Percentiles rank a stretch among this genome's conserved stretches.
Conservation (phyloP, 345 rosid genomes). For the Eucalyptus brandiana region DNA sequence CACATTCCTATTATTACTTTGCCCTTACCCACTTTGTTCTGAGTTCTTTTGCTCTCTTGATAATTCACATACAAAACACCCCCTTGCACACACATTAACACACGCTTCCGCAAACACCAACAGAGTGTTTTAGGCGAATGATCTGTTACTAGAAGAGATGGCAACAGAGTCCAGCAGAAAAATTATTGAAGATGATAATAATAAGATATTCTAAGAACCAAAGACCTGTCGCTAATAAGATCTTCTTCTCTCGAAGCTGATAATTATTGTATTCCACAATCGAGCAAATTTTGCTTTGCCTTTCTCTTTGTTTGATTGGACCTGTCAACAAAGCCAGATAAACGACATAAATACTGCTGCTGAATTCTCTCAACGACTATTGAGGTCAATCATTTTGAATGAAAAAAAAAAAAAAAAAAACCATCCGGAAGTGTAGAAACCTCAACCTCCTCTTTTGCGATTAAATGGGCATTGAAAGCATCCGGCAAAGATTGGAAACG, state of each 20-base stretch:
- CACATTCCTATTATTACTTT: no score
- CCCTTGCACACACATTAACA: no score
- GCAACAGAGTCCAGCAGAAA: background rate
- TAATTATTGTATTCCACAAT: slow-evolving; percentile 91
- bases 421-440: background rate
- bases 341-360: background rate
- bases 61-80: no score
- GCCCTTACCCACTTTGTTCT: no score
- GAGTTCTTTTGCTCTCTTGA: slow-evolving; percentile 46
- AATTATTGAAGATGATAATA: background rate
- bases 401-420: background rate
- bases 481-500: slow-evolving; percentile 82
- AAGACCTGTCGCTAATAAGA: slow-evolving; percentile 68
- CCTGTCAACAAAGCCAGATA: slow-evolving; percentile 18
- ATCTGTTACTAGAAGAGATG: background rate
- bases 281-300: slow-evolving; percentile 79
- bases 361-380: background rate
- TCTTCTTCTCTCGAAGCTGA: slow-evolving; percentile 94
- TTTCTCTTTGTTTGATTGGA: slow-evolving; percentile 46
- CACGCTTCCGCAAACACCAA: background rate
- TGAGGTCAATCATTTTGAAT: background rate
- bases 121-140: background rate
- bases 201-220: background rate
- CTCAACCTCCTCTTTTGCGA: slow-evolving; percentile 55
- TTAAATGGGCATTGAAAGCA: slow-evolving; percentile 72